phyloP scores from a whole-genome alignment of 148 eudicot genomes.

The Fagopyrum homotropicum region DNA sequence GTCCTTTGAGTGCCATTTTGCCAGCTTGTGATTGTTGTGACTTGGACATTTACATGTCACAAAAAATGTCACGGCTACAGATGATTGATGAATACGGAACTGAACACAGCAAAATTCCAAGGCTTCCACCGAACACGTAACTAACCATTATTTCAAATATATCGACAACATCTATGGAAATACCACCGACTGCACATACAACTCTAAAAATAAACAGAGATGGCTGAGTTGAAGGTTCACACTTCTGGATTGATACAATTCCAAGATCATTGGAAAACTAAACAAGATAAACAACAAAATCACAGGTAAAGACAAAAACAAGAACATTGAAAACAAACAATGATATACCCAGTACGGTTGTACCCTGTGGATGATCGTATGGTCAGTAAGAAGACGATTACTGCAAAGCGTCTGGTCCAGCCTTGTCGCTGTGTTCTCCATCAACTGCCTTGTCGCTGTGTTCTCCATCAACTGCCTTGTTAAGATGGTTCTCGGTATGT shows the following conservation, averaged over 20 bases:
- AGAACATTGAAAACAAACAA: not conserved
- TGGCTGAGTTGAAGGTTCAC: not conserved
- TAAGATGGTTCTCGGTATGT: not conserved
- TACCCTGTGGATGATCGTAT: not conserved
- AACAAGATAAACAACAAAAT: not conserved
- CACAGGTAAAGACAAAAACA: not conserved
- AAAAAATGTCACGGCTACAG: no score
- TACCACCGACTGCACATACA: constrained; percentile 7
- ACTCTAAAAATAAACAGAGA: not conserved
- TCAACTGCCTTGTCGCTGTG: not conserved
- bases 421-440: constrained; percentile 1
- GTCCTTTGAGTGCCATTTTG: no score
- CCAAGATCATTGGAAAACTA: not conserved
- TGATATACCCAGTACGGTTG: not conserved
- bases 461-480: not conserved
- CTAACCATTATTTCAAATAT: no score
- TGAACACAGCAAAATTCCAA: no score
- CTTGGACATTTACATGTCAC: no score
- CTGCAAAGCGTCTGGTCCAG: not conserved
- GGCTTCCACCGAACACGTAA: no score
- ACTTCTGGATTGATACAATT: not conserved
- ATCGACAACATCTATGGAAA: not conserved
- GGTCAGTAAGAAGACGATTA: not conserved
- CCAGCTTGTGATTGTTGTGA: no score
- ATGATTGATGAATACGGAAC: no score